Evolutionary conservation across 768 basidiomycete species (phyloP).

Genomic region (Lanmaoa rubissima): DNA sequence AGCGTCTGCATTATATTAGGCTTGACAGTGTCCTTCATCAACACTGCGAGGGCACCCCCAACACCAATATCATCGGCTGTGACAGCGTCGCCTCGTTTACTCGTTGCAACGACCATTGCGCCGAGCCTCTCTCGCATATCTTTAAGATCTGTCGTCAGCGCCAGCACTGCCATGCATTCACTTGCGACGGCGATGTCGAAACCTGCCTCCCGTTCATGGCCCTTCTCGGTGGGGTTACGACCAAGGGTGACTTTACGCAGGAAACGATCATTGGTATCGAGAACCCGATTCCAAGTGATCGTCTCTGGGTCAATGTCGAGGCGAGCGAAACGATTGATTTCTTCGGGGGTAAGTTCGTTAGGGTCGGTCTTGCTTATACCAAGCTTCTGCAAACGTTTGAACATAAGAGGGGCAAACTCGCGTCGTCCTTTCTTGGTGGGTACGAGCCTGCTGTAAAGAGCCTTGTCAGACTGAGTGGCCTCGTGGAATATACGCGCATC

Average conservation of each 20-base stretch:
- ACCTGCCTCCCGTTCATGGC: constrained; percentile 83
- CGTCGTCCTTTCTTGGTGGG: constrained; percentile 92
- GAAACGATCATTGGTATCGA: constrained; percentile 97
- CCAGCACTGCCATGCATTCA: constrained; percentile 97
- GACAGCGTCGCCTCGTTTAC: constrained; percentile 85
- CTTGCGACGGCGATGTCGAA: constrained; percentile 98
- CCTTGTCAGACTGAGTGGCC: constrained; percentile 93
- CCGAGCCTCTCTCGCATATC: constrained; percentile 94
- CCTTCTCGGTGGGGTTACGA: constrained; percentile 86
- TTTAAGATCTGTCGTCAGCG: constrained; percentile 78
- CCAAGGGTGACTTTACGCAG: constrained; percentile 92
- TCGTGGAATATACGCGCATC: constrained; percentile 99
- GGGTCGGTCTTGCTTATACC: constrained; percentile 95
- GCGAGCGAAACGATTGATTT: constrained; percentile 85
- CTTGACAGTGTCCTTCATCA: constrained; percentile 99
- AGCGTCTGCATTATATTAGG: constrained; percentile 99
- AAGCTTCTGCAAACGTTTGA: constrained; percentile 92
- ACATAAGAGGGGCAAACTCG: constrained; percentile 93
- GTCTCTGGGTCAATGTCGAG: constrained; percentile 88
- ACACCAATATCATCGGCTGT: constrained; percentile 97
- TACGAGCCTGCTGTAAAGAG: constrained; percentile 87
- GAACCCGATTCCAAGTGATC: constrained; percentile 96
- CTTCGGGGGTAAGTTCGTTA: constrained; percentile 88
- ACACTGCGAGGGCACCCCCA: constrained; percentile 90
- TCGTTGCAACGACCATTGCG: constrained; percentile 95